Evolutionary conservation across 352 stramenopile genomes (phyloP).

Genomic region (Globisporangium abappressorium): DNA sequence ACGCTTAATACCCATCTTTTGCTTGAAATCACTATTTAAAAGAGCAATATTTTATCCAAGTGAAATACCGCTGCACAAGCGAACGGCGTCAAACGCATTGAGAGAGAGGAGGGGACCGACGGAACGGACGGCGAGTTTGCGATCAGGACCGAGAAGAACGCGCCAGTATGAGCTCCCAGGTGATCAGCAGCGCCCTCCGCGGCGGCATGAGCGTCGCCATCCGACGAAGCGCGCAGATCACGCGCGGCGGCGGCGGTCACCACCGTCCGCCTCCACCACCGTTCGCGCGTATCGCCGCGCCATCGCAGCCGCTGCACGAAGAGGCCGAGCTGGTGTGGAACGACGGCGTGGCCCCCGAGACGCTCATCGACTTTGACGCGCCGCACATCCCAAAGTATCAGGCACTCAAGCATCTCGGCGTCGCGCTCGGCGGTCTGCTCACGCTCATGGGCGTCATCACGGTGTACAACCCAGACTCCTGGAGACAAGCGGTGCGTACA

Average conservation of each 20-base stretch:
- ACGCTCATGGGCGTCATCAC: constrained; percentile 80
- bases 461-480: constrained; percentile 78
- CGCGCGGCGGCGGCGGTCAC: constrained; percentile 37
- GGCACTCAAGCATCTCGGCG: constrained; percentile 62
- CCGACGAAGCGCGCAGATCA: constrained; percentile 49
- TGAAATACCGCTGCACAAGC: background rate
- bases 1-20: background rate
- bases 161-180: constrained; percentile 55
- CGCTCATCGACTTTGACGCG: constrained; percentile 87
- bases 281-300: constrained; percentile 69
- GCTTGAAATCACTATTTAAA: background rate
- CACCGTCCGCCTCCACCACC: constrained; percentile 75
- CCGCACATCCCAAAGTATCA: constrained; percentile 80
- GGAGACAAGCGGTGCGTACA: constrained; percentile 68
- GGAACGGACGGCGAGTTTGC: constrained; percentile 4
- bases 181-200: constrained; percentile 56
- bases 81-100: constrained; percentile 4
- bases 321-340: constrained; percentile 86
- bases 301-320: constrained; percentile 67
- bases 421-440: constrained; percentile 49
- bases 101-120: background rate
- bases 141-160: constrained; percentile 5
- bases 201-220: constrained; percentile 51
- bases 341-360: constrained; percentile 82
- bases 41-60: background rate